Percentiles rank a stretch among this genome's conserved stretches.
Evolutionary conservation across 139 green algal genomes (phyloP).

Genomic region (Tetratostichococcus sp.): DNA sequence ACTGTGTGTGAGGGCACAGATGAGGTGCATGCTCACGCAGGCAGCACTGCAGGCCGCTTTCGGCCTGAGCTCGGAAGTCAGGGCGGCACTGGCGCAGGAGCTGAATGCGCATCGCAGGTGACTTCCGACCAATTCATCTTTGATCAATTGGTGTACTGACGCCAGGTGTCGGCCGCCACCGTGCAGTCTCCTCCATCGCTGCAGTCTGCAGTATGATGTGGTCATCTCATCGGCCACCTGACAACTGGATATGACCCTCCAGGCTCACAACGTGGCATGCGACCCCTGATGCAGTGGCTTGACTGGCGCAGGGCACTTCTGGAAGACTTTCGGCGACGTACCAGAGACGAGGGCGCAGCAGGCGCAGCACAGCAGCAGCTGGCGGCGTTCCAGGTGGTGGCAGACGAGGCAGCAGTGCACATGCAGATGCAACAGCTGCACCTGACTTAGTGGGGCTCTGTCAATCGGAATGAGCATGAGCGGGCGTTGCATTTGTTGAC

Average conservation of each 20-base stretch:
- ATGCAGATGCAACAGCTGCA: too few relatives aligned
- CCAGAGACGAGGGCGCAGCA: neutral
- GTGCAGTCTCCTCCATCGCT: too few relatives aligned
- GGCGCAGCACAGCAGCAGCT: neutral
- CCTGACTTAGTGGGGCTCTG: too few relatives aligned
- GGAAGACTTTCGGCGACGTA: neutral
- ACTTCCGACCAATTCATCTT: neutral
- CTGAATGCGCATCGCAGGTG: neutral
- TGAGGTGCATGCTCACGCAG: too few relatives aligned
- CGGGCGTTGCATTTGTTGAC: too few relatives aligned
- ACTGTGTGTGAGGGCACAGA: too few relatives aligned
- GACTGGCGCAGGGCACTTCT: neutral
- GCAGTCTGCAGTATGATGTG: neutral
- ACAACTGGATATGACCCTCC: too few relatives aligned
- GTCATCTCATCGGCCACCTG: neutral
- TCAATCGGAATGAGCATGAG: too few relatives aligned
- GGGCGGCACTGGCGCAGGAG: neutral
- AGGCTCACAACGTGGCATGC: too few relatives aligned
- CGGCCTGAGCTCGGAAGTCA: neutral
- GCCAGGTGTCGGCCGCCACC: too few relatives aligned
- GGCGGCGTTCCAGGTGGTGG: neutral
- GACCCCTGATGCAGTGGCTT: too few relatives aligned
- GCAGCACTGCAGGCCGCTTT: too few relatives aligned
- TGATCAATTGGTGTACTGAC: neutral
- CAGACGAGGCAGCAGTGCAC: neutral